Base-by-base conservation (phyloP, 202 grass and related monocot species). In the Setaria italica region DNA sequence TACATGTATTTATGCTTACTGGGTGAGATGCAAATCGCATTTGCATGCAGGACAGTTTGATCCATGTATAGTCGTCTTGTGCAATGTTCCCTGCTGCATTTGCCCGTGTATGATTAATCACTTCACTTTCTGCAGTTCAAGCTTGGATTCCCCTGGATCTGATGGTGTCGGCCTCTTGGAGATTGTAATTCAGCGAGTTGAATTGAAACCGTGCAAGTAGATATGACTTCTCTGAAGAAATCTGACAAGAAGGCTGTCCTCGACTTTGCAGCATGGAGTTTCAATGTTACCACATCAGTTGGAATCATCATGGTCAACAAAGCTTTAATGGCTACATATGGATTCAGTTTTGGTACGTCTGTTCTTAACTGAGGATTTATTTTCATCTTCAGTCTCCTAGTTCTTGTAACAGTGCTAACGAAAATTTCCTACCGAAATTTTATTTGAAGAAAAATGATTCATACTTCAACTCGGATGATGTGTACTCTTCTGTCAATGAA, bases 241-340 rank as follows among this genome's bases (percentile, higher is more conserved):
- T 79, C 90, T 4, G 87, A 92, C 56, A 88, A 68, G 59, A 92
- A 89, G 62, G 87, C 79, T 5, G 58, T 67, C 20, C 66, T 86
- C 12, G 90, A 92, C 76, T 78, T 86, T 47, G 82, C 83, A 2
- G 67, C 90, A 57, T 92, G 90, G 90, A 46, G 80, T 73, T 92
- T 92, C 90, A 92, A 92, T 58, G 67, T 92, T 37, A 76, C 82
- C 4, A 92, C 90, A 7, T 92, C 90, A 17, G 90, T 92, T 64
- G 90, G 90, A 67, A 86, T 92, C 72, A 92, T 92, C 64, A 92
- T 92, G 90, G 86, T 92, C 74, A 92, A 92, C 69, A 89, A 92
- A 48, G 86, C 90, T 68, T 43, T 92, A n/a, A 92, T 92, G 90
- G 86, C 90, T 45, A 80, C 72, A 0, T 12, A 92, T 74, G 86